Evolutionary conservation across 179 eudicot species (phyloP), one percentile per base, ranked within the genome.

Genomic region (Heliamphora ciliata): DNA sequence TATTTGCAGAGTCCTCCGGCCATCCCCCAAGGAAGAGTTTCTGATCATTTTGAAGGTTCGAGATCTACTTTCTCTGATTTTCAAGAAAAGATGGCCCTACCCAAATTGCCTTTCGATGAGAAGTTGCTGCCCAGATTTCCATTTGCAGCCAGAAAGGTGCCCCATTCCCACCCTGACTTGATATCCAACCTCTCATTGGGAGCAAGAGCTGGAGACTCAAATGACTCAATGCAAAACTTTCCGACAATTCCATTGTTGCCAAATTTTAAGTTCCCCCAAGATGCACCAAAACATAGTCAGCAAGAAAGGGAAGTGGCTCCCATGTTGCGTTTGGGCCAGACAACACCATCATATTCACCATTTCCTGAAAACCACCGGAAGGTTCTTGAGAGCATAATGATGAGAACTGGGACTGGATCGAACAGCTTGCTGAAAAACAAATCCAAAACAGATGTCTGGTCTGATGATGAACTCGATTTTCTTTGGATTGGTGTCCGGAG

Each of bases 401-500:
- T 94, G 91, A 90, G 98, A 89, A 92, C 94, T n/a, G 94, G 95
- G 51, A 65, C 87, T 31, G 95, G 93, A 81, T 76, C 90, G 21
- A 88, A 85, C 87, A 91, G 79, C 85, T 72, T 85, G 70, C 84
- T 82, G 11, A 93, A 88, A 85, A 92, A 86, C 85, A 97, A 92
- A 82, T 71, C 90, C 40, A 93, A 87, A 81, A 63, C 84, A 4
- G 98, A 94, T 85, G 83, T 84, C 68, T 97, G 98, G 99, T 92
- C 97, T 8, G 99, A 97, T 82, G 99, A 97, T 65, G 99, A 97
- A 80, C 99, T 97, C 55, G 99, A 97, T 87, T 92, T 89, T 86
- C 93, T 97, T 17, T 97, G 99, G 99, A 87, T 97, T 86, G 99
- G 98, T 56, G 95, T 97, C 82, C 93, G 99, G 40, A 91, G 99